phyloP scores from a whole-genome alignment of 1,284 basidiomycete species.

The Ceratobasidium papillatum region DNA sequence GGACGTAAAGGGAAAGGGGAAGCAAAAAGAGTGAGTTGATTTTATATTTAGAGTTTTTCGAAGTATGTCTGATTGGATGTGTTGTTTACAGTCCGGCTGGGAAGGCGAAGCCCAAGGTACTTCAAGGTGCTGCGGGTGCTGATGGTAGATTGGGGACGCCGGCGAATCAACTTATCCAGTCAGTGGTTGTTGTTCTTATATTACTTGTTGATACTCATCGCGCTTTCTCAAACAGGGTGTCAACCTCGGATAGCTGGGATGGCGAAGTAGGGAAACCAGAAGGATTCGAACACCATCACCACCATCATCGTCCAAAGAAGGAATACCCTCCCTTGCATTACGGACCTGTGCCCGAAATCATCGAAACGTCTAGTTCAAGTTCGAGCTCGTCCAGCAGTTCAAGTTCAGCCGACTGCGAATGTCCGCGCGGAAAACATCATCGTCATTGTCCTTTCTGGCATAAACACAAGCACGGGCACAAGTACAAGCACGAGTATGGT shows the following conservation, averaged over 20 bases:
- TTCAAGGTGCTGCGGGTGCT: no score
- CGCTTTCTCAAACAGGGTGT: neutral
- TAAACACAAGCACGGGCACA: neutral
- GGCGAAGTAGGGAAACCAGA: neutral
- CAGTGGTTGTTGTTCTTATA: no score
- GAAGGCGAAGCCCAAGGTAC: no score
- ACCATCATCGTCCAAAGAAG: neutral
- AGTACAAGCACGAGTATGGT: neutral
- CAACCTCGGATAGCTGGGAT: neutral
- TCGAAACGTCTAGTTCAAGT: neutral
- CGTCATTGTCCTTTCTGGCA: neutral
- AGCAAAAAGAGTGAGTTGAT: no score
- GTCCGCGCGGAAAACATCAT: neutral
- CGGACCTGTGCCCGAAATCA: neutral
- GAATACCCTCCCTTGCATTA: neutral
- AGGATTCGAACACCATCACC: neutral
- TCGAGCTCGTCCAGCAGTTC: neutral
- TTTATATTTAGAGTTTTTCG: no score
- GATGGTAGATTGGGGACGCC: no score
- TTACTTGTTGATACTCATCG: no score
- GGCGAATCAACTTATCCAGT: no score
- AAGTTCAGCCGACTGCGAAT: neutral
- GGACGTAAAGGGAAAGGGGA: no score
- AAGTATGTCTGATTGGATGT: no score
- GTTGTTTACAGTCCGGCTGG: no score